phyloP scores from a whole-genome alignment of 139 green algal species.

The Volvox reticuliferus region DNA sequence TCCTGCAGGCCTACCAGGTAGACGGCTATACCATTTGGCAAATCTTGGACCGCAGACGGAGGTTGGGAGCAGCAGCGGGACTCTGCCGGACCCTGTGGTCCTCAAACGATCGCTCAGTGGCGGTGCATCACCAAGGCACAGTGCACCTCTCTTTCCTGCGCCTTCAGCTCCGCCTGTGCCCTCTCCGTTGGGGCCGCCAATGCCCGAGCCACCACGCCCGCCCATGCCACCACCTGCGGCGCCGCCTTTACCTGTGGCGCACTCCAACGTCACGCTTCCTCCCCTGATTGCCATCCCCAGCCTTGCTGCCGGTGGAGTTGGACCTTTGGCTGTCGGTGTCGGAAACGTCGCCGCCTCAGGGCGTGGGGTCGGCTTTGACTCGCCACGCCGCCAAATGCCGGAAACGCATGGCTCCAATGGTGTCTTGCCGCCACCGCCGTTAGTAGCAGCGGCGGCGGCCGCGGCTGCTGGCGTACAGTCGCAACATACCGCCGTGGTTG shows the following conservation, averaged over 20 bases:
- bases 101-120: too few species aligned
- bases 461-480: neutral
- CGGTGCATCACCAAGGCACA: too few species aligned
- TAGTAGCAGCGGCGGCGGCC: conserved; percentile 15
- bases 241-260: neutral
- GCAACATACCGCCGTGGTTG: neutral
- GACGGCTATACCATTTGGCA: too few species aligned
- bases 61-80: too few species aligned
- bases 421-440: neutral
- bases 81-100: too few species aligned
- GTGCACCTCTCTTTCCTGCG: neutral
- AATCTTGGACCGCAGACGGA: too few species aligned
- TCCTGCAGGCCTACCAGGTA: too few species aligned
- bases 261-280: neutral
- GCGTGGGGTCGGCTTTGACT: neutral
- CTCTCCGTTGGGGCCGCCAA: neutral
- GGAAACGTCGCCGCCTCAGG: neutral
- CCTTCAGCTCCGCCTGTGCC: neutral
- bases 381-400: neutral
- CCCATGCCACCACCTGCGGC: neutral
- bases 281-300: neutral
- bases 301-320: neutral
- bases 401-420: neutral
- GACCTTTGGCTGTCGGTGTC: neutral
- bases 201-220: neutral